These are phyloP conservation scores for Ophiocordyceps robertsii DNA, from an alignment of 2,329 filamentous ascomycete genomes.

Conservation along the genomic window DNA sequence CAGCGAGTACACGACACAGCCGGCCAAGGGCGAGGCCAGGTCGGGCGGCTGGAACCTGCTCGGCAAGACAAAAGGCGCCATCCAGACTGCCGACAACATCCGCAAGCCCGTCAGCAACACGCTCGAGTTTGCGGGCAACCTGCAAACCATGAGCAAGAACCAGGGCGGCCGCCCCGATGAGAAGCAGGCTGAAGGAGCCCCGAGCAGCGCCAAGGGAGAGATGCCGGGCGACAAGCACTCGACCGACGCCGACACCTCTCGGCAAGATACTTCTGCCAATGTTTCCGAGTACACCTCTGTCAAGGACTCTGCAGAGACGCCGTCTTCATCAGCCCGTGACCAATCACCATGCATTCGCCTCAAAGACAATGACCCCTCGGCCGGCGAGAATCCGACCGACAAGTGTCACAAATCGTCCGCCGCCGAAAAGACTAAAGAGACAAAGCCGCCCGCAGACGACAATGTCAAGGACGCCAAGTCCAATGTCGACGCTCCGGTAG, in stretches of 20 bases:
- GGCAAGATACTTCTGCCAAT: not conserved
- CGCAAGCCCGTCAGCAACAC: conserved; percentile 10
- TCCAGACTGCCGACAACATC: conserved; percentile 6
- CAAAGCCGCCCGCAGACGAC: not conserved
- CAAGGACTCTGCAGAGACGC: not conserved
- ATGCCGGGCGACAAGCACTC: not conserved
- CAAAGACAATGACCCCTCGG: conserved; percentile 1
- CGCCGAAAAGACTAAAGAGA: not conserved
- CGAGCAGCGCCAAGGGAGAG: not conserved
- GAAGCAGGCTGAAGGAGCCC: not conserved
- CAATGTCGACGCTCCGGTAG: not conserved
- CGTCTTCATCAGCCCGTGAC: not conserved
- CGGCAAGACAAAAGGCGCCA: conserved; percentile 14
- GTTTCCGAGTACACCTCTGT: too few species aligned
- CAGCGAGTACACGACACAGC: conserved; percentile 22
- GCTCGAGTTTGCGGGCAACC: not conserved
- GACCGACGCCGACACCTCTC: not conserved
- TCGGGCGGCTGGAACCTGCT: conserved; percentile 14
- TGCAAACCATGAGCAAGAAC: not conserved
- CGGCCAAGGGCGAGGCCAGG: conserved; percentile 16
- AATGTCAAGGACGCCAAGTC: conserved; percentile 1
- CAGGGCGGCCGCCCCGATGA: not conserved
- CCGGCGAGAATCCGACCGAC: not conserved
- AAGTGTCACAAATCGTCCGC: not conserved
- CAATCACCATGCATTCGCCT: not conserved